Evolutionary conservation across 345 rosid species (phyloP).

Genomic region (Boechera retrofracta): DNA sequence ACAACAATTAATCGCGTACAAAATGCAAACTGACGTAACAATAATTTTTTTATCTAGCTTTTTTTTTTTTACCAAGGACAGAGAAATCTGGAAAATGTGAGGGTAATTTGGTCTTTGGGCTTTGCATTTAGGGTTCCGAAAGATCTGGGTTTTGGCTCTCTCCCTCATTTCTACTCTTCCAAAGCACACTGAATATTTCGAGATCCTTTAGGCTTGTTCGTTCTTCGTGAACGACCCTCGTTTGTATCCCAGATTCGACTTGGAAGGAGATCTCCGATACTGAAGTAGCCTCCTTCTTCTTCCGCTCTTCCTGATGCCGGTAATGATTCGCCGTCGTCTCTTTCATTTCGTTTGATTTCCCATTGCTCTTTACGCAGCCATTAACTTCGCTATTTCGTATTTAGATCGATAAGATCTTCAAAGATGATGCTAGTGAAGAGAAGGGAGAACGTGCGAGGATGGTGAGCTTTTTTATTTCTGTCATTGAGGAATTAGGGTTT

Average conservation of each 20-base stretch:
- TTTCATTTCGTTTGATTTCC: conserved; percentile 13
- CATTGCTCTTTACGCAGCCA: not conserved
- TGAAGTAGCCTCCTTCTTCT: conserved; percentile 9
- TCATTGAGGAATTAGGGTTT: conserved; percentile 27
- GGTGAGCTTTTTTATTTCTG: conserved; percentile 53
- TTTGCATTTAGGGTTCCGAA: conserved; percentile 38
- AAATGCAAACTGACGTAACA: too few relatives aligned
- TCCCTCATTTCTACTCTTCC: conserved; percentile 7
- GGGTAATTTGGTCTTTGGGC: conserved; percentile 35
- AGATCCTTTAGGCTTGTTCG: conserved; percentile 11
- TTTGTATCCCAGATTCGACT: conserved; percentile 22
- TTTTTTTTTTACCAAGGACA: not conserved
- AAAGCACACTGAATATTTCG: conserved; percentile 7
- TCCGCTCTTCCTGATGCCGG: conserved; percentile 44
- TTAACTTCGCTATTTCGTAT: conserved; percentile 12
- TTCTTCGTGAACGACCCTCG: not conserved
- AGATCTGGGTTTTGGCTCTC: conserved; percentile 37
- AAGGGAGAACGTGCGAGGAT: conserved; percentile 96
- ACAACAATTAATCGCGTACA: not conserved
- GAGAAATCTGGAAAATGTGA: not conserved
- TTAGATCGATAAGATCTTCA: conserved; percentile 73
- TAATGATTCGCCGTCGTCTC: conserved; percentile 24
- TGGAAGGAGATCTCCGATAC: conserved; percentile 16
- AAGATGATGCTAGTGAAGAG: conserved; percentile 95
- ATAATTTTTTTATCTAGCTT: not conserved